Base-by-base conservation (phyloP, 371 early-diverging fungal species). In the Pancytospora philotis region DNA sequence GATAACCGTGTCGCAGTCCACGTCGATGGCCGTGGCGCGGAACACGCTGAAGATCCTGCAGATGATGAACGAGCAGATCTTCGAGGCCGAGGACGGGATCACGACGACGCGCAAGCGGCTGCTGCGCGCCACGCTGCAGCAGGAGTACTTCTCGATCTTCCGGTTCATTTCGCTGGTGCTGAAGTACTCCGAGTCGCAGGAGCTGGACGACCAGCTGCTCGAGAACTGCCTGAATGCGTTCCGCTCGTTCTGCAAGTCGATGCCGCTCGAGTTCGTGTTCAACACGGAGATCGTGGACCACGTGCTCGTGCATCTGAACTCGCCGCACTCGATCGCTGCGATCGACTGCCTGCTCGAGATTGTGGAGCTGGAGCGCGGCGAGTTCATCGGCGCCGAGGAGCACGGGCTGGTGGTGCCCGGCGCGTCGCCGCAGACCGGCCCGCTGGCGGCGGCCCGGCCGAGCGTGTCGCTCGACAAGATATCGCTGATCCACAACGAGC, bases 41-140 rank as follows among this genome's bases (percentile, higher is more conserved):
- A 97, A 98, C 85, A 94, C 95, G 79, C 92, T 98, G 89, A 87
- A 86, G 49, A 95, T 98, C 64, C 83, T 98, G 25, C 93, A 92
- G 76, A 28, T 39, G 22, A 72, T 37, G 74, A 90, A 91, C 80
- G 98, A 98, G 81, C 93, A 95, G 78, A 89, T 97, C 69, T 97
- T 94, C 80, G 93, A 86, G 76, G 88, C 89, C 48, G 90, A 90
- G 62, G 96, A 92, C 81, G 89, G 90, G 79, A 89, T 96, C 88
- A 94, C 94, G 10, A 92, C 90, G 77, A 83, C 85, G 36, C 93
- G 93, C 80, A 87, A 89, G 25, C 86, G 86, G 76, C 87, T 85
- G 64, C 84, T 96, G 49, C 90, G 90, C 81, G 85, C 87, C 48
- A 91, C 92, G 60, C 88, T 98, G 88, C 88, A 89, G 66, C 84